Evolutionary conservation across 2,329 filamentous ascomycete species (phyloP), one percentile per base, ranked within the genome.

Genomic region (Xylariales sp.): DNA sequence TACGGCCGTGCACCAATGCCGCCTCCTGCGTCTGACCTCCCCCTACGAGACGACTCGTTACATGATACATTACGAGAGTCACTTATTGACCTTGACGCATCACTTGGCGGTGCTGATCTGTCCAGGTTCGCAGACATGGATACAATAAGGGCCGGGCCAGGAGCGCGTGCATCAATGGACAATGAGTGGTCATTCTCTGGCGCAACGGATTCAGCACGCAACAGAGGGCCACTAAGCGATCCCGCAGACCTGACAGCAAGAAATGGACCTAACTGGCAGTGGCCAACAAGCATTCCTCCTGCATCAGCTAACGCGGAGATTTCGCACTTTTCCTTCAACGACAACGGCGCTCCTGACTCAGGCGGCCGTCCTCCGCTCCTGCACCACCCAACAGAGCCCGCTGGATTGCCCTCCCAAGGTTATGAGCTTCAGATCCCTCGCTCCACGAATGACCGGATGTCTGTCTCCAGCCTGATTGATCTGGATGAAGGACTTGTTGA

Each of bases 41-140:
- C 79, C 0, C 58, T 83, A 2, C 68, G 78, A 19, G 70, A 82
- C 45, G 71, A 80, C 51, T 76, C 74, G 31, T 65, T 57, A 51
- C 71, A 68, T 58, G 53, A 68, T 49, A 58, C 73, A 3, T 69
- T 82, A n/a, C 65, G 76, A 41, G 78, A 83, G 53, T 81, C 79
- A 1, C 66, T 83, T 14, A 84, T 84, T 43, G 80, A 84, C 50
- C 68, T 84, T 6, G 80, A 82, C 46, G 74, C 70, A 2, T 81
- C 78, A 14, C 62, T 83, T 5, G 66, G 72, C 31, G 76, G 74
- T 2, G 71, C 65, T 27, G 73, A 76, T 3, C 62, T 79, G 1
- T 76, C 78, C 1, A 71, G 68, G 40, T 82, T 81, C 46, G 71
- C 73, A 27, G 78, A 82, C 49, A 68, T 82, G 68, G 73, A 75